Evolutionary conservation across 805 yeast genomes (phyloP).

Genomic region (Helenozyma rhizophorensis): DNA sequence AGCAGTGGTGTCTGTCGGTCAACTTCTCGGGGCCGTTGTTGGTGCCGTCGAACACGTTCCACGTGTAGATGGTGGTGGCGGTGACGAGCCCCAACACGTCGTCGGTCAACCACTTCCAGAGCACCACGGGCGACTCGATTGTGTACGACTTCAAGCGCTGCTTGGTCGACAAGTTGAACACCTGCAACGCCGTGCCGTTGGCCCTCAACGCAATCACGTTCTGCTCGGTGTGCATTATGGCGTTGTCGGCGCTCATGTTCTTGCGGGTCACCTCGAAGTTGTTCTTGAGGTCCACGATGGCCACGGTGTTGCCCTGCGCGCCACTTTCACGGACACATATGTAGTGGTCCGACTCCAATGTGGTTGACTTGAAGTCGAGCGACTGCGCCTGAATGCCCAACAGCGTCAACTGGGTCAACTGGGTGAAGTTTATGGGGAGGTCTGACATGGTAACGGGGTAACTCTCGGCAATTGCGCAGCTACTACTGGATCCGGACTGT

Average conservation of each 20-base stretch:
- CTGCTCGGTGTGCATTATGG: slow-evolving; percentile 91
- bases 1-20: slow-evolving; percentile 77
- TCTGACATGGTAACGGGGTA: slow-evolving; percentile 34
- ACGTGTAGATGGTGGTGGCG: slow-evolving; percentile 65
- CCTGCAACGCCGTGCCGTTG: slow-evolving; percentile 92
- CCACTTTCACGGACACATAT: slow-evolving; percentile 73
- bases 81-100: slow-evolving; percentile 80
- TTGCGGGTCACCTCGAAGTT: slow-evolving; percentile 80
- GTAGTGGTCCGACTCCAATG: slow-evolving; percentile 88
- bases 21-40: slow-evolving; percentile 73
- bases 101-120: slow-evolving; percentile 90
- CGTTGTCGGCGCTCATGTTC: slow-evolving; percentile 95
- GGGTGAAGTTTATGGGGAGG: slow-evolving; percentile 96
- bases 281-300: slow-evolving; percentile 80
- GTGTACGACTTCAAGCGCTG: slow-evolving; percentile 86
- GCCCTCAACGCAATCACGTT: slow-evolving; percentile 91
- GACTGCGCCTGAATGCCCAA: slow-evolving; percentile 82
- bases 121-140: slow-evolving; percentile 82
- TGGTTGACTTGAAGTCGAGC: slow-evolving; percentile 89
- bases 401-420: slow-evolving; percentile 81
- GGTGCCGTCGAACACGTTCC: slow-evolving; percentile 81
- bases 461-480: neutral
- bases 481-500: neutral
- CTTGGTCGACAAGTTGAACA: slow-evolving; percentile 83
- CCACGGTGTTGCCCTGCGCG: slow-evolving; percentile 76